Conservation (phyloP, 164 flowering plant species). For the Echeveria elegans region DNA sequence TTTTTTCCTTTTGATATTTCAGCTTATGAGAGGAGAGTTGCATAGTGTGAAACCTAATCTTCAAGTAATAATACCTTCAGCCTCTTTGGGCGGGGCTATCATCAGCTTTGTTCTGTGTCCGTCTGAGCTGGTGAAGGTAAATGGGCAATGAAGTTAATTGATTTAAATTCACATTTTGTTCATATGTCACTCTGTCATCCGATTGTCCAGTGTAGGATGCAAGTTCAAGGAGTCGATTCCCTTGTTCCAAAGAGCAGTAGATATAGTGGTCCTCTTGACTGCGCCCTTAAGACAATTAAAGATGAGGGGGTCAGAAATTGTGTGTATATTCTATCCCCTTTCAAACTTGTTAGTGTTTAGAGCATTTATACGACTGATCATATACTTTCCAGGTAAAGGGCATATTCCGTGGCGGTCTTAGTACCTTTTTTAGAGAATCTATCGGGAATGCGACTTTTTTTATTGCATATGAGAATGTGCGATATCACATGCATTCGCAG, state of each 20-base stretch:
- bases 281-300: slow-evolving; percentile 62
- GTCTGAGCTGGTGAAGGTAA: slow-evolving; percentile 82
- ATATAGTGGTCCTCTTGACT: slow-evolving; percentile 70
- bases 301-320: slow-evolving; percentile 63
- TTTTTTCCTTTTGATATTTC: background rate
- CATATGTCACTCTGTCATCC: background rate
- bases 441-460: slow-evolving; percentile 73
- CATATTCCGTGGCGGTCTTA: slow-evolving; percentile 67
- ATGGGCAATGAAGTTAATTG: slow-evolving; percentile 2
- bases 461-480: slow-evolving; percentile 60
- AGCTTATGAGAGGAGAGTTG: slow-evolving; percentile 36
- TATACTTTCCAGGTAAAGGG: slow-evolving; percentile 52
- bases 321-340: background rate
- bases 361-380: background rate
- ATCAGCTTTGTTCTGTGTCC: slow-evolving; percentile 84
- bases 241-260: slow-evolving; percentile 39
- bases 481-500: slow-evolving; percentile 53
- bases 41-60: slow-evolving; percentile 44
- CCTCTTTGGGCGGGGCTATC: slow-evolving; percentile 66
- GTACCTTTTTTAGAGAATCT: slow-evolving; percentile 76
- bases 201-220: slow-evolving; percentile 92
- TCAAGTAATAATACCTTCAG: slow-evolving; percentile 67
- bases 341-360: background rate
- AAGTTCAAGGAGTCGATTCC: slow-evolving; percentile 79
- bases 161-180: background rate